Evolutionary conservation across 345 rosid species (phyloP).

Genomic region (Sisymbrium altissimum): DNA sequence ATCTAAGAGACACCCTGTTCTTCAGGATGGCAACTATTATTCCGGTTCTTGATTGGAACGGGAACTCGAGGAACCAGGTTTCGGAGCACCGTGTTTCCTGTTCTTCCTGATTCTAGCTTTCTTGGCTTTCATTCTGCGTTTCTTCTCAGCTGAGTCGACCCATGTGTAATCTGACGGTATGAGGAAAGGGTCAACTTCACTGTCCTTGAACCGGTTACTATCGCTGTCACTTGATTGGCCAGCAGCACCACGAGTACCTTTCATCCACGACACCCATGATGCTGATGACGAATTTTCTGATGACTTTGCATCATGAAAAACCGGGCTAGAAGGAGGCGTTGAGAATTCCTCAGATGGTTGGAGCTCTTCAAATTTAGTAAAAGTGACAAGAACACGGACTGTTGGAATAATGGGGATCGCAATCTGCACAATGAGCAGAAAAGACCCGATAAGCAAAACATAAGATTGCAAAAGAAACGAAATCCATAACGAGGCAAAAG

Average conservation of each 20-base stretch:
- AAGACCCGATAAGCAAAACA: not conserved
- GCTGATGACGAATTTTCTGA: slow-evolving; percentile 43
- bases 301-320: slow-evolving; percentile 77
- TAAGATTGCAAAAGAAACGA: not conserved
- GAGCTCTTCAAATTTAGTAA: slow-evolving; percentile 89
- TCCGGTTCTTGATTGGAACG: slow-evolving; percentile 45
- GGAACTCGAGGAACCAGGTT: slow-evolving; percentile 26
- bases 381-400: slow-evolving; percentile 79
- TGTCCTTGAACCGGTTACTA: slow-evolving; percentile 67
- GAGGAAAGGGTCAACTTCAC: slow-evolving; percentile 61
- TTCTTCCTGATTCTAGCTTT: slow-evolving; percentile 78
- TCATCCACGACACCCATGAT: slow-evolving; percentile 96
- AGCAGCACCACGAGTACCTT: slow-evolving; percentile 59
- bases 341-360: slow-evolving; percentile 73
- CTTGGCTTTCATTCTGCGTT: slow-evolving; percentile 83
- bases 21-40: not conserved
- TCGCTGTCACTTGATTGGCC: slow-evolving; percentile 74
- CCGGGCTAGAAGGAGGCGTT: slow-evolving; percentile 81
- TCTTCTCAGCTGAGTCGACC: slow-evolving; percentile 87
- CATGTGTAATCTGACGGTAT: slow-evolving; percentile 77
- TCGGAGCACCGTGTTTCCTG: slow-evolving; percentile 50
- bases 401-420: slow-evolving; percentile 95
- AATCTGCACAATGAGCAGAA: slow-evolving; percentile 45
- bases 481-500: not conserved
- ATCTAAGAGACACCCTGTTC: slow-evolving; percentile 8